Percentiles rank a stretch among this genome's conserved stretches.
phyloP scores from a whole-genome alignment of 106 monocot genomes.

The Xerophyta viscosa region DNA sequence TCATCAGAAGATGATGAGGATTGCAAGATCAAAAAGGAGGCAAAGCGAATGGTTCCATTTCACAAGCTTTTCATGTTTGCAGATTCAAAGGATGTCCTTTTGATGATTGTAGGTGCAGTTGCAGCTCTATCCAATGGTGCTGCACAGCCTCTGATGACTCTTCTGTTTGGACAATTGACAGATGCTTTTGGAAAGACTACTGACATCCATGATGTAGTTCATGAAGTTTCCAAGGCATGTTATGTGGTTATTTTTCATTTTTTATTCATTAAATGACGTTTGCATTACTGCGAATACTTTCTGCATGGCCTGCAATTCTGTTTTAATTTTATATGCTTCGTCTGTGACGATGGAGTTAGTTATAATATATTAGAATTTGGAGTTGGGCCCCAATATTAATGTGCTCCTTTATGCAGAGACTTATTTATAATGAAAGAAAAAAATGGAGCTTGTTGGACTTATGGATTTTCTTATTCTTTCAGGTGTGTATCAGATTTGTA shows the following conservation, averaged over 20 bases:
- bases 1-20: too few species aligned
- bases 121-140: slow-evolving; percentile 27
- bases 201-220: slow-evolving; percentile 23
- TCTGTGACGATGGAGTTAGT: too few species aligned
- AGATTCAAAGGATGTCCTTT: slow-evolving; percentile 21
- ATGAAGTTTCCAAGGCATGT: slow-evolving; percentile 36
- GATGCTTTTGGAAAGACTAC: slow-evolving; percentile 37
- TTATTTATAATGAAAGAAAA: too few species aligned
- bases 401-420: too few species aligned
- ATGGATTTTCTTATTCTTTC: neutral
- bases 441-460: too few species aligned
- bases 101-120: slow-evolving; percentile 30
- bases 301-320: too few species aligned
- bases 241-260: too few species aligned
- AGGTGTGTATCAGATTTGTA: slow-evolving; percentile 51
- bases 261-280: too few species aligned
- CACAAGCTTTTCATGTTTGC: slow-evolving; percentile 35
- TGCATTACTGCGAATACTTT: too few species aligned
- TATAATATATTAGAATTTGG: too few species aligned
- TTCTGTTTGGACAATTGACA: slow-evolving; percentile 45
- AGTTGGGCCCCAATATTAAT: too few species aligned
- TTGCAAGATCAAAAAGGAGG: slow-evolving; percentile 13
- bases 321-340: too few species aligned
- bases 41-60: slow-evolving; percentile 13
- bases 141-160: slow-evolving; percentile 35